A percentile compares a stretch with the other conserved stretches of the same genome.
Evolutionary conservation across 78 protist species (phyloP).

Genomic region (Paulinella micropora): DNA sequence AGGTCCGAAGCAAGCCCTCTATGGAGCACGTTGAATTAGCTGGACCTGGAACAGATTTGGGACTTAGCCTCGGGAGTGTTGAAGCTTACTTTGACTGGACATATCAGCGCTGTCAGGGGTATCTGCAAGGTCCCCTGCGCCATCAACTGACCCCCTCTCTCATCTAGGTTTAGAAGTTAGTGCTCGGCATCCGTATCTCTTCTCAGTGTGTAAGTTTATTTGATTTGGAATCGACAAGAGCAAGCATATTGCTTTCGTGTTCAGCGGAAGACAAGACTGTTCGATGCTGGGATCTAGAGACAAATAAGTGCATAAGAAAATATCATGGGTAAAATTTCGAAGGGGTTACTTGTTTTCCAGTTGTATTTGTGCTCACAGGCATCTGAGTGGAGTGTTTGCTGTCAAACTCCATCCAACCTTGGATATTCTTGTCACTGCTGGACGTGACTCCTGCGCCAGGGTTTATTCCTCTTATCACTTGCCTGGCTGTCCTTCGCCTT

Average conservation of each 20-base stretch:
- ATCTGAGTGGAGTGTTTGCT: conserved; percentile 71
- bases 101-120: conserved; percentile 53
- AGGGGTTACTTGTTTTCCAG: too few relatives aligned
- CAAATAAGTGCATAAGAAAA: conserved; percentile 12
- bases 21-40: too few relatives aligned
- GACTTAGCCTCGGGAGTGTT: conserved; percentile 80
- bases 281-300: conserved; percentile 27
- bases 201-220: conserved; percentile 84
- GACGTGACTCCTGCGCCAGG: conserved; percentile 67
- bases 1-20: conserved; percentile 47
- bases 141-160: too few relatives aligned
- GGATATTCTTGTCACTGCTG: conserved; percentile 90
- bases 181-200: conserved; percentile 74
- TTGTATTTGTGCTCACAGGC: too few relatives aligned
- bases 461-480: too few relatives aligned
- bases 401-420: conserved; percentile 79
- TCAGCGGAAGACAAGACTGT: background rate
- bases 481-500: background rate
- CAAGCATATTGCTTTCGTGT: too few relatives aligned
- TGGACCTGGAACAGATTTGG: conserved; percentile 59
- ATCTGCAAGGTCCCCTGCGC: too few relatives aligned
- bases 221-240: too few relatives aligned
- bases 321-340: conserved; percentile 24
- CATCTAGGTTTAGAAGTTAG: conserved; percentile 1
- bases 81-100: conserved; percentile 88